A percentile compares a stretch with the other conserved stretches of the same genome.
Evolutionary conservation across 2,329 filamentous ascomycete genomes (phyloP).

Genomic region (Nemania diffusa): DNA sequence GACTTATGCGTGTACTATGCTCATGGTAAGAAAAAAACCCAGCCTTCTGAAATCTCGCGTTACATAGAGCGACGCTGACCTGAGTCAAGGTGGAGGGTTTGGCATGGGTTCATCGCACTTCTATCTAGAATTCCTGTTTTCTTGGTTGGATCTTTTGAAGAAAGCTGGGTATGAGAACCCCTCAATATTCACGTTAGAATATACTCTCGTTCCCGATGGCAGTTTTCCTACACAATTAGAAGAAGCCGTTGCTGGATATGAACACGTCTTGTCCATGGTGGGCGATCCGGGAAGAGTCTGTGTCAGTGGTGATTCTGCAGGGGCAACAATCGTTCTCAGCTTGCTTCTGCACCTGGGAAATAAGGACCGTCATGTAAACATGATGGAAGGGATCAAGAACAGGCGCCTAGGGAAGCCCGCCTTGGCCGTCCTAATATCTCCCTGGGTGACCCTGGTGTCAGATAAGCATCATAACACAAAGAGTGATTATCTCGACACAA

Average conservation of each 20-base stretch:
- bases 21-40: conserved; percentile 67
- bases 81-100: conserved; percentile 75
- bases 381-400: conserved; percentile 50
- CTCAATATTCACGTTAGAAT: conserved; percentile 81
- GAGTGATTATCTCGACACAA: conserved; percentile 79
- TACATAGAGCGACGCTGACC: conserved; percentile 35
- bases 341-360: conserved; percentile 74
- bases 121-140: conserved; percentile 84
- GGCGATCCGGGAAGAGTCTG: conserved; percentile 71
- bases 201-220: conserved; percentile 80
- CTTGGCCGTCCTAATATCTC: conserved; percentile 79
- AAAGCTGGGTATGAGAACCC: conserved; percentile 76
- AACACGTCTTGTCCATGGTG: conserved; percentile 71
- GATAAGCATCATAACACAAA: conserved; percentile 72
- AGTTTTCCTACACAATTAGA: conserved; percentile 78
- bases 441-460: conserved; percentile 81
- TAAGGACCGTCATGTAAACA: conserved; percentile 49
- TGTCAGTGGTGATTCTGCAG: conserved; percentile 82
- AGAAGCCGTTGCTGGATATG: conserved; percentile 76
- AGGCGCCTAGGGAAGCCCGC: conserved; percentile 51
- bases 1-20: conserved; percentile 86
- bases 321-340: conserved; percentile 77
- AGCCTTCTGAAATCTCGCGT: neutral
- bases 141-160: conserved; percentile 74
- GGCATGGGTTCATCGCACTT: conserved; percentile 85